Percentiles rank a stretch among this genome's conserved stretches.
phyloP scores from a whole-genome alignment of 805 yeast species.

The Nakazawaea pomicola region DNA sequence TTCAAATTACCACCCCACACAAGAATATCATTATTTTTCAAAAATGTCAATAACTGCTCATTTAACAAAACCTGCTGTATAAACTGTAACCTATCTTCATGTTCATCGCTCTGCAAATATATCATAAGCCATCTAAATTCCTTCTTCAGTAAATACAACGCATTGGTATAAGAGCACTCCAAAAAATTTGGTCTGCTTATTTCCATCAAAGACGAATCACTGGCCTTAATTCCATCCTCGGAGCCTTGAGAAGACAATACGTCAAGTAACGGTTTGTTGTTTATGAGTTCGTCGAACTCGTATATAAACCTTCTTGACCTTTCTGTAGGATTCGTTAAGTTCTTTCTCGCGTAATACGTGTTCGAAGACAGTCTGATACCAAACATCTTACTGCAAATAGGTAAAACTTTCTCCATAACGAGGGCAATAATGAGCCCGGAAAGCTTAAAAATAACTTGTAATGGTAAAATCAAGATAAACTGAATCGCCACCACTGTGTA shows the following conservation, averaged over 20 bases:
- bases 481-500: conserved; percentile 14
- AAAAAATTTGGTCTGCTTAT: conserved; percentile 37
- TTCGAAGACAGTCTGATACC: conserved; percentile 14
- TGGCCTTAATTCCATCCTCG: conserved; percentile 10
- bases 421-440: conserved; percentile 16
- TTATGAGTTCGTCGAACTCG: conserved; percentile 25
- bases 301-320: conserved; percentile 27
- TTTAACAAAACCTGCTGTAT: conserved; percentile 50
- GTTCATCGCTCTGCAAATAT: conserved; percentile 66
- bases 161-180: conserved; percentile 77
- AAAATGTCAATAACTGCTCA: conserved; percentile 40
- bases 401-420: conserved; percentile 18
- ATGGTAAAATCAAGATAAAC: conserved; percentile 21
- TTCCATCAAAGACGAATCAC: conserved; percentile 15
- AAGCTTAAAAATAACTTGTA: conserved; percentile 19
- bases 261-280: conserved; percentile 9
- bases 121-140: conserved; percentile 70
- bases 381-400: conserved; percentile 20
- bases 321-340: conserved; percentile 23
- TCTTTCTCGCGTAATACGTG: conserved; percentile 11
- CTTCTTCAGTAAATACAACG: conserved; percentile 63
- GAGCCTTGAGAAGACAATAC: not conserved
- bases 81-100: conserved; percentile 55
- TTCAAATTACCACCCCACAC: conserved; percentile 87
- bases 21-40: conserved; percentile 47